Evolutionary conservation across 768 basidiomycete genomes (phyloP).

Genomic region (Rhizopogon vulgaris): DNA sequence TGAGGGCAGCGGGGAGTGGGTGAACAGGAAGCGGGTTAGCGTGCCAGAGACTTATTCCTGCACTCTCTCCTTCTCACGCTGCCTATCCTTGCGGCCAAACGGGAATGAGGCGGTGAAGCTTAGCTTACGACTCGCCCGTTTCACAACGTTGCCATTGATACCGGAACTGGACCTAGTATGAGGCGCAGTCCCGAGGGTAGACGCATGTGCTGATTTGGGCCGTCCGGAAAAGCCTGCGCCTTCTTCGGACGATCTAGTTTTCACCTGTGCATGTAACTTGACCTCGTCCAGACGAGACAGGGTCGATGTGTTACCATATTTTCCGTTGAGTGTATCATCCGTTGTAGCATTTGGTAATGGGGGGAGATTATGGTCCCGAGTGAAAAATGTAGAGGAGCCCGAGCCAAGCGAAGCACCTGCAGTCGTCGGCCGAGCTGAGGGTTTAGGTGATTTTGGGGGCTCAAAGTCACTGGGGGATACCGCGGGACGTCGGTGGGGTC

Average conservation of each 20-base stretch:
- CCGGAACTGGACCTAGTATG: slow-evolving; percentile 11
- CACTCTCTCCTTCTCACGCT: slow-evolving; percentile 38
- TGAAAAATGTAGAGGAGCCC: slow-evolving; percentile 16
- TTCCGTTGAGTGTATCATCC: neutral
- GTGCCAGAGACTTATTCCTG: slow-evolving; percentile 8
- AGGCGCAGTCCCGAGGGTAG: slow-evolving; percentile 11
- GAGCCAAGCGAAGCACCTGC: slow-evolving; percentile 24
- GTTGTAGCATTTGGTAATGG: neutral
- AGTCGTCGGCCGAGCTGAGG: slow-evolving; percentile 32
- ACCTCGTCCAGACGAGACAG: neutral
- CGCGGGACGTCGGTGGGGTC: slow-evolving; percentile 8
- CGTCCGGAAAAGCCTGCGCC: slow-evolving; percentile 1
- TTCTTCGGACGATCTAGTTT: slow-evolving; percentile 3
- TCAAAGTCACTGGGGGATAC: slow-evolving; percentile 3
- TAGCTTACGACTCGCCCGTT: slow-evolving; percentile 51
- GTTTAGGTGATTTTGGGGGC: slow-evolving; percentile 7
- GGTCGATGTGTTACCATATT: neutral
- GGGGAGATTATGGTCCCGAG: slow-evolving; percentile 8
- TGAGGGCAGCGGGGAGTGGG: neutral
- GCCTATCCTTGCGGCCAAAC: slow-evolving; percentile 51
- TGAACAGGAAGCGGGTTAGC: neutral
- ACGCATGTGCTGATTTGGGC: slow-evolving; percentile 23
- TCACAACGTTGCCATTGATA: slow-evolving; percentile 24
- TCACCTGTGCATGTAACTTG: neutral
- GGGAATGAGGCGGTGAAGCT: slow-evolving; percentile 58